phyloP scores from a whole-genome alignment of 345 rosid genomes.

The Brassica napus region DNA sequence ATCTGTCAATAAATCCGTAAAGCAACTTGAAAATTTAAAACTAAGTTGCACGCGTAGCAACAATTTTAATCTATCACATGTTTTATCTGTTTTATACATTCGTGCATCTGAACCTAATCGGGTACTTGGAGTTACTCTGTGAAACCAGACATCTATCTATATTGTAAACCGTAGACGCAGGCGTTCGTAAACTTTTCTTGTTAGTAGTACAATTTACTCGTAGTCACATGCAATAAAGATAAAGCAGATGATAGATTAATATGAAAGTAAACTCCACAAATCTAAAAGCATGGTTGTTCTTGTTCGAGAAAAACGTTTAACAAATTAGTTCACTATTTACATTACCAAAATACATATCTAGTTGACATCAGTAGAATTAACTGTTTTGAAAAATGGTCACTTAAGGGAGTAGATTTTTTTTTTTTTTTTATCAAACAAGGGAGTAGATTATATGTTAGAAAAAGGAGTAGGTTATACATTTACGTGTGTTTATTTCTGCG shows the following conservation, averaged over 20 bases:
- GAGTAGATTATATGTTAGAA: no score
- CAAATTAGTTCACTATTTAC: background rate
- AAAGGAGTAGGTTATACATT: background rate
- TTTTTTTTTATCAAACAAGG: no score
- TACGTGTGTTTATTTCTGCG: slow-evolving; percentile 10
- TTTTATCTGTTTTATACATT: background rate
- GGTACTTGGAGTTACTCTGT: slow-evolving; percentile 1
- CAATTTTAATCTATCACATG: slow-evolving; percentile 22
- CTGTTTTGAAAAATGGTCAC: background rate
- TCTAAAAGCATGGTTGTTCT: background rate
- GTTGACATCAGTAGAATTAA: background rate
- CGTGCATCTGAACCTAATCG: background rate
- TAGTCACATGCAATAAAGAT: background rate
- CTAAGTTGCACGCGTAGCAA: slow-evolving; percentile 36
- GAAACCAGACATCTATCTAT: background rate
- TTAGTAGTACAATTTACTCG: background rate
- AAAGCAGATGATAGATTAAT: background rate
- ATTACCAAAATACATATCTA: background rate
- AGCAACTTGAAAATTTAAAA: slow-evolving; percentile 26
- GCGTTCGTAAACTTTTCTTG: background rate
- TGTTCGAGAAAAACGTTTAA: background rate
- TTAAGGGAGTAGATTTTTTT: background rate
- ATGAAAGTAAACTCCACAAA: background rate
- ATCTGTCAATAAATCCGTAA: slow-evolving; percentile 17
- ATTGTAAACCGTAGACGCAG: slow-evolving; percentile 8